These are phyloP conservation scores for Cyberlindnera amylophila DNA, from an alignment of 805 yeast species.

Conservation along the genomic window DNA sequence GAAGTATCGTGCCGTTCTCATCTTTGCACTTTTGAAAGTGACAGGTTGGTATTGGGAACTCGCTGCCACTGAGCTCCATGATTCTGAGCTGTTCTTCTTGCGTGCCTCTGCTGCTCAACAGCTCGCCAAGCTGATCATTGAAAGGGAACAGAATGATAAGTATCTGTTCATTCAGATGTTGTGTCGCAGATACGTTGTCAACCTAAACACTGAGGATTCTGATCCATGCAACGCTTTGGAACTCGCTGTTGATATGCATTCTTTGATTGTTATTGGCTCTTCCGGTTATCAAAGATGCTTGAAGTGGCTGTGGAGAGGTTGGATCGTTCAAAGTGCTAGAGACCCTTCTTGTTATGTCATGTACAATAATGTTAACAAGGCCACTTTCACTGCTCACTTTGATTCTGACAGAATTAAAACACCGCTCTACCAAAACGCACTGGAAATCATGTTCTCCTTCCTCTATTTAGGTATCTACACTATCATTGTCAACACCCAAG, in stretches of 20 bases:
- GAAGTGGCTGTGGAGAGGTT: conserved; percentile 90
- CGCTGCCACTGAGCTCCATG: conserved; percentile 57
- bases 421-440: conserved; percentile 72
- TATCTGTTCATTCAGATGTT: conserved; percentile 71
- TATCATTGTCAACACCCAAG: conserved; percentile 55
- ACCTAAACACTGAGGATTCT: conserved; percentile 56
- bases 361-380: conserved; percentile 56
- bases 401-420: conserved; percentile 82
- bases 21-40: conserved; percentile 72
- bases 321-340: conserved; percentile 73
- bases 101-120: conserved; percentile 71
- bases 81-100: conserved; percentile 56
- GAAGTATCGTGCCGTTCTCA: conserved; percentile 62
- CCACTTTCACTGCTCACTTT: conserved; percentile 58
- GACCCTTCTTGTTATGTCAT: conserved; percentile 69
- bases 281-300: conserved; percentile 83
- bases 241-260: conserved; percentile 81
- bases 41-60: conserved; percentile 72
- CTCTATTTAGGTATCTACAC: conserved; percentile 62
- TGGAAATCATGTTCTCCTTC: conserved; percentile 67
- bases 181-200: conserved; percentile 69
- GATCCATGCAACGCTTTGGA: conserved; percentile 75
- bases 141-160: conserved; percentile 48
- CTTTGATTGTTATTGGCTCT: conserved; percentile 71
- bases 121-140: conserved; percentile 68